Base-by-base conservation (phyloP, 305 asterid species). In the Fraxinus dipetala region DNA sequence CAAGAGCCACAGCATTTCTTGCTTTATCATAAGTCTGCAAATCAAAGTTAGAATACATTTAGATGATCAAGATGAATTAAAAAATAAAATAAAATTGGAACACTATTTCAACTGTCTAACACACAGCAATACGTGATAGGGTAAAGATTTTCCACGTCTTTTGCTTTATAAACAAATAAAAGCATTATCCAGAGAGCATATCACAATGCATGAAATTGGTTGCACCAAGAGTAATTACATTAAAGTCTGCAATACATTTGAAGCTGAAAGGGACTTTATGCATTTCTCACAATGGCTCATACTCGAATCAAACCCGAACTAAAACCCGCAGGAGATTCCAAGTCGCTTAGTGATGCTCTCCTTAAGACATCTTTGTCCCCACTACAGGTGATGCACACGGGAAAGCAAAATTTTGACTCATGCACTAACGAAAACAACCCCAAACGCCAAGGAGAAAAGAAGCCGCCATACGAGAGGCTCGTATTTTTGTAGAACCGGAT, bases 1-100 rank as follows among this genome's bases (percentile, higher is more conserved):
- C 96, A 24, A 96, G 99, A 77, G 98, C 99, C 82, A 96, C 65
- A 31, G 98, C 98, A 87, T 96, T 96, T 91, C 99, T 92, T 72
- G 98, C 98, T 91, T 93, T 94, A 88, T 96, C 99, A 30, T 86
- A 91, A 72, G 91, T 83, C 99, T 96, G 96, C 84, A 87, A 72
- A 81, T 79, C 80, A 86, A 81, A 84, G 78, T 16, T 14, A 38
- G 77, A 78, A 78, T 73, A 70, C 22, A 67, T 81, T 83, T 61
- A 81, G 84, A 80, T 70, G 81, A 67, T 77, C 18, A 28, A 38
- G 38, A 24, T 69, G 43, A 69, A 67, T 26, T 67, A 7, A 65
- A 22, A 22, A 43, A 36, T 8, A 36, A 8, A 8, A 0, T 10
- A 10, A 16, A 67, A 5, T 13, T 13, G 9, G 34, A 13, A 70